Evolutionary conservation across 1,284 basidiomycete species (phyloP).

Genomic region (Phenoliferia sp.): DNA sequence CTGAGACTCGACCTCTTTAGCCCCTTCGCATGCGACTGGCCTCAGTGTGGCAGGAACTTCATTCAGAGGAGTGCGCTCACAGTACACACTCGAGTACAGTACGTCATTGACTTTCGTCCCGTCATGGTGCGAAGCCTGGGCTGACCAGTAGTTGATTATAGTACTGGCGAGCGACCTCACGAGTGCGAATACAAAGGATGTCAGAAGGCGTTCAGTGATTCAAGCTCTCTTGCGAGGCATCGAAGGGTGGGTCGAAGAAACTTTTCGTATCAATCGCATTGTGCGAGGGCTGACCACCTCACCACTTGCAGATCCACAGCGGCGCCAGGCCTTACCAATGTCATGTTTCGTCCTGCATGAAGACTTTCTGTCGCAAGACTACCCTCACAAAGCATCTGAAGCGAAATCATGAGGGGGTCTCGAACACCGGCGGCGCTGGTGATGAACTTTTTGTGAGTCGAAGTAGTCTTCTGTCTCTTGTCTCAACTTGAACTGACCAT

Average conservation of each 20-base stretch:
- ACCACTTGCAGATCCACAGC: conserved; percentile 19
- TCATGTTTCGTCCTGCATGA: conserved; percentile 6
- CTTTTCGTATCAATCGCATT: background rate
- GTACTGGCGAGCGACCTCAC: conserved; percentile 55
- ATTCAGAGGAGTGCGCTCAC: conserved; percentile 40
- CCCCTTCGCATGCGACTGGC: conserved; percentile 37
- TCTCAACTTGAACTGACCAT: background rate
- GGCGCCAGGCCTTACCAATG: conserved; percentile 21
- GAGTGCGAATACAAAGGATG: conserved; percentile 46
- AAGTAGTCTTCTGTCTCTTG: background rate
- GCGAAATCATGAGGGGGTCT: conserved; percentile 35
- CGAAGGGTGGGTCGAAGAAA: conserved; percentile 24
- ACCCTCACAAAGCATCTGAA: conserved; percentile 46
- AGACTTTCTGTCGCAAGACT: conserved; percentile 43
- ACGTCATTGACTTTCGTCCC: background rate
- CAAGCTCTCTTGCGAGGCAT: conserved; percentile 37
- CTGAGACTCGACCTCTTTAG: background rate
- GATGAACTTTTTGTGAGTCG: background rate
- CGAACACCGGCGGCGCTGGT: background rate
- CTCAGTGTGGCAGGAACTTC: conserved; percentile 34
- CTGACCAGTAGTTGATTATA: background rate
- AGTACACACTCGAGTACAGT: conserved; percentile 38
- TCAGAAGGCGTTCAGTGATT: conserved; percentile 48
- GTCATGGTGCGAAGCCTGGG: background rate
- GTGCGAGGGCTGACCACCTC: background rate